Evolutionary conservation across 495 filamentous ascomycete genomes (phyloP), one percentile per base, ranked within the genome.

Genomic region (Hypoxylon fuscum): DNA sequence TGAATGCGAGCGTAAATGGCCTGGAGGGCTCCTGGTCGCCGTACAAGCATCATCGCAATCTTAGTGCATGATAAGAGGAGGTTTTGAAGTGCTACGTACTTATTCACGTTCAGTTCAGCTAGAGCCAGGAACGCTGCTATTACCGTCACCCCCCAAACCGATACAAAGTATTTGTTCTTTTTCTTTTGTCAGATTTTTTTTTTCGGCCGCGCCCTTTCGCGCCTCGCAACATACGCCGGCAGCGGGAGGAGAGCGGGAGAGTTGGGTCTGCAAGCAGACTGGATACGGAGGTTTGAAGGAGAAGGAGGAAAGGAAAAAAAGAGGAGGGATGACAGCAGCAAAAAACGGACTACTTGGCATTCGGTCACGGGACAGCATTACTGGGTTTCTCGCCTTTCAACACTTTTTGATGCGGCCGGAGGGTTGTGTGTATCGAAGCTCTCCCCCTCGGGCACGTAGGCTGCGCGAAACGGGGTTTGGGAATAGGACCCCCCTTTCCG

Each of bases 261-360:
- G 40, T 15, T 35, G 50, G 15, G 63, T 57, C 63, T 66, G 63
- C 57, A 38, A 66, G 63, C 63, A 55, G 63, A 53, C 54, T 51
- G 48, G 47, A 47, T 46, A 48, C 14, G 40, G 17, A 31, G 41
- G 34, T 22, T 54, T 14, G 12, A 22, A 14, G 10, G 11, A 4
- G 37, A 59, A 44, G 45, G 43, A 56, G 51, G 54, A 51, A 55
- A 29, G 11, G 31, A 46, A 10, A 18, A 31, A 15, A 17, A 46
- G n/a, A 51, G 43, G 46, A 40, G 15, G 43, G 42, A 37, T 3
- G 23, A 32, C 14, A 57, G 29, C 32, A 52, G 50, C 46, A 46
- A 47, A 25, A 20, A 31, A 18, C 8, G 56, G 42, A 49, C 41
- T 47, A 55, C 51, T 52, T 46, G 44, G 46, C 55, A 46, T 55